Percentiles rank a stretch among this genome's conserved stretches.
These are phyloP conservation scores for Leccinum uliginosum DNA, from an alignment of 768 basidiomycete genomes.

Conservation along the genomic window DNA sequence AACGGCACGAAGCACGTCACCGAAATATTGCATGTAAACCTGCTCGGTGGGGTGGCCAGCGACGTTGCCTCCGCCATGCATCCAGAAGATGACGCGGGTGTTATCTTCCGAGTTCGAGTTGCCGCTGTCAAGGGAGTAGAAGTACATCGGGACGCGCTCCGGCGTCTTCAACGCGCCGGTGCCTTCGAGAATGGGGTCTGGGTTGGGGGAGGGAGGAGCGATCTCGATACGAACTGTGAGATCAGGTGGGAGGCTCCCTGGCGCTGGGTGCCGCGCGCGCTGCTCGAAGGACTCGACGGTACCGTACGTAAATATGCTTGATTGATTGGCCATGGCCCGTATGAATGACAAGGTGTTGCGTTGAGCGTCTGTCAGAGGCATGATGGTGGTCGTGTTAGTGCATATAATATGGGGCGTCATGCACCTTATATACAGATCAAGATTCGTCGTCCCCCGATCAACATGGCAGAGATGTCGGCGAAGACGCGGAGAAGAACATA, in stretches of 20 bases:
- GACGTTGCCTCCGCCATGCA: constrained; percentile 23
- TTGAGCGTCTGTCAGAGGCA: constrained; percentile 16
- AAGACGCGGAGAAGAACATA: too few relatives aligned
- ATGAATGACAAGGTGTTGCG: constrained; percentile 2
- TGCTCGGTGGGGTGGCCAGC: constrained; percentile 14
- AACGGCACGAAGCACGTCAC: constrained; percentile 7
- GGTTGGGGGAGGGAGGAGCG: constrained; percentile 9
- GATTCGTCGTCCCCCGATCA: too few relatives aligned
- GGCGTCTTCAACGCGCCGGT: constrained; percentile 6
- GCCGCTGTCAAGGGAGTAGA: constrained; percentile 8
- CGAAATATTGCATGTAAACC: constrained; percentile 2
- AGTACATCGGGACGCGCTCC: constrained; percentile 20
- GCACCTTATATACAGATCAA: neutral
- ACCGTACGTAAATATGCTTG: neutral
- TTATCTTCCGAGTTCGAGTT: neutral
- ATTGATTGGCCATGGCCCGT: neutral
- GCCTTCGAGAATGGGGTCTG: neutral
- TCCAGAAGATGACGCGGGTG: constrained; percentile 18
- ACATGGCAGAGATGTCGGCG: too few relatives aligned
- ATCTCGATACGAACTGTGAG: constrained; percentile 14
- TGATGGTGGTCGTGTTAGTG: neutral
- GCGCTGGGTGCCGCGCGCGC: constrained; percentile 6
- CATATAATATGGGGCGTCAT: neutral
- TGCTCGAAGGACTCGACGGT: constrained; percentile 10
- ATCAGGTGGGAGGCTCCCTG: constrained; percentile 6